Base-by-base conservation (phyloP, 2,329 filamentous ascomycete genomes). In the Aspergillus sclerotialis region DNA sequence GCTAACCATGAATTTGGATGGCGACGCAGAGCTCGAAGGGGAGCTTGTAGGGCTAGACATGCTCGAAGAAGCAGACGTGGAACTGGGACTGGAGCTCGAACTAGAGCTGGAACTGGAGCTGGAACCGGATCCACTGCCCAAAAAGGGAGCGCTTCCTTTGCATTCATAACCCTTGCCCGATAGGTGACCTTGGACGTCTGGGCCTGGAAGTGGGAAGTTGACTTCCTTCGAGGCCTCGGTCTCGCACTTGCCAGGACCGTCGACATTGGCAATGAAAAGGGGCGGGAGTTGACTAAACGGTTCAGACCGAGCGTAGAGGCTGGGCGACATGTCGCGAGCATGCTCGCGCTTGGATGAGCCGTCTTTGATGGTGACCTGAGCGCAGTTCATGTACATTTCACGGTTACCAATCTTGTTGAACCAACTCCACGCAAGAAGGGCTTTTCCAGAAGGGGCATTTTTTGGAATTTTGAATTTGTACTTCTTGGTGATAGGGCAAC, bases 301-400 rank as follows among this genome's bases (percentile, higher is more conserved):
- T 24, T 8, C 23, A 17, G 16, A 24, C 27, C 21, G 28, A 28
- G 21, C 19, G 18, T 32, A 7, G 23, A n/a, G 23, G 9, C 10
- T 28, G 24, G 26, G 26, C 28, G 40, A 14, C 21, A 36, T 11
- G 27, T 42, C 33, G 5, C 33, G 35, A 4, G 35, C 3, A 23
- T 48, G 45, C 24, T 23, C 18, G 19, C 44, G 36, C 23, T 42
- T 44, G 18, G 28, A 15, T 11, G 33, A 37, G 17, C 33, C 38
- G 8, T 55, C 56, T 2, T 61, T 53, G 23, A 88, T 78, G 42
- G 73, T 76, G 48, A 89, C 73, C 33, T 75, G 69, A 6, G 84
- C 84, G 53, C 85, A 92, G 64, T 87, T 86, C 81, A 87, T 87
- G 72, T 92, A 92, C 75, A 84, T 84, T 58, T 90, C 84, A 30